Evolutionary conservation across 192 early-diverging fungal genomes (phyloP).

Genomic region (Linnemannia exigua): DNA sequence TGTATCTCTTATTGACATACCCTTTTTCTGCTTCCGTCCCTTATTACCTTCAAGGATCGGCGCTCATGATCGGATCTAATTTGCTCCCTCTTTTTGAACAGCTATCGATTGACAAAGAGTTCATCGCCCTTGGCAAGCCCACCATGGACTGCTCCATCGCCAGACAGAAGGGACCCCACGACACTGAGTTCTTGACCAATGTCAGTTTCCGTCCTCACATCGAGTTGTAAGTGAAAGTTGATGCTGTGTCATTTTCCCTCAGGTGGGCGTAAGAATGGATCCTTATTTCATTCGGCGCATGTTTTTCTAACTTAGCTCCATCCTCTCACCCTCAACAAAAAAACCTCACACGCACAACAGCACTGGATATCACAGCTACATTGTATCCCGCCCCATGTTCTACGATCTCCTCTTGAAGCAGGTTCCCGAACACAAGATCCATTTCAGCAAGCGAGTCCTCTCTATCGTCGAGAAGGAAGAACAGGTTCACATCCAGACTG

Average conservation of each 20-base stretch:
- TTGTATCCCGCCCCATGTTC: conserved; percentile 1
- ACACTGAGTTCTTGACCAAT: neutral
- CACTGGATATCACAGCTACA: neutral
- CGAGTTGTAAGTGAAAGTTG: neutral
- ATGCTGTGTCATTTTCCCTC: neutral
- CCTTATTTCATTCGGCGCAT: neutral
- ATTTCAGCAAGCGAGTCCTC: conserved; percentile 6
- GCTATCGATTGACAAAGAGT: neutral
- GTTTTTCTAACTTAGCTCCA: neutral
- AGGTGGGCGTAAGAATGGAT: neutral
- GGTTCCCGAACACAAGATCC: conserved; percentile 14
- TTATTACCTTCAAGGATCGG: neutral
- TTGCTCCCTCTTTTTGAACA: neutral
- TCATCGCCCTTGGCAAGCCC: neutral
- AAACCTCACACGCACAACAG: neutral
- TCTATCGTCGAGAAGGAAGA: neutral
- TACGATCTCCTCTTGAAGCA: conserved; percentile 2
- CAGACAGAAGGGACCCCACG: neutral
- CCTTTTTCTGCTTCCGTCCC: too few species aligned
- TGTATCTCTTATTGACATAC: too few species aligned
- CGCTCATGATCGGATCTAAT: neutral
- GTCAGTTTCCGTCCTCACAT: conserved; percentile 2
- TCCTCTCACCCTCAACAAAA: neutral
- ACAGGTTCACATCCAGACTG: conserved; percentile 10
- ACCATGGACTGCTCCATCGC: neutral